Base-by-base conservation (phyloP, 345 rosid genomes). In the Linum trigynum region DNA sequence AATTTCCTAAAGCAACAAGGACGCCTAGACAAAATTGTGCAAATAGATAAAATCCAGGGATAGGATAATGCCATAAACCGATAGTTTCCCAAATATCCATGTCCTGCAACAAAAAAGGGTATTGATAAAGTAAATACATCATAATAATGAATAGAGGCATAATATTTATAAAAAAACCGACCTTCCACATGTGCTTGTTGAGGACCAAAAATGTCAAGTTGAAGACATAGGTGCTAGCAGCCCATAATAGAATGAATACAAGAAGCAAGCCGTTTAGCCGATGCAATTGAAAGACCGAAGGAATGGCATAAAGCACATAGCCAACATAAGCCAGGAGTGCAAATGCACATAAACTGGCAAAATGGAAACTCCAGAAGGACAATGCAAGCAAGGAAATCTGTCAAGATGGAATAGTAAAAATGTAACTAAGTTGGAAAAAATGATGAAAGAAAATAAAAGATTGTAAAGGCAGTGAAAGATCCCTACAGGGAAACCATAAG, bases 291-390 rank as follows among this genome's bases (percentile, higher is more conserved):
- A 77, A 70, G 72, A 77, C 35, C 9, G 84, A 80, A 75, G 84
- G 84, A 64, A 77, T 72, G 55, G 81, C 77, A 60, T 72, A 80
- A 7, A 77, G 43, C 48, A 77, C 69, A 66, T 80, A 80, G 74
- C 81, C 84, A 61, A 80, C 84, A 59, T 80, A 77, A 57, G 81
- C 81, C 35, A 80, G 84, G 39, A 80, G 69, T 39, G 79, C 84
- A 57, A 80, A 77, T 62, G 84, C 80, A 36, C 81, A 77, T 57
- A 80, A 50, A 64, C 84, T 80, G 65, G 81, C 84, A 68, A 80
- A 80, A 62, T 63, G 75, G 64, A 80, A 77, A 70, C 81, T 75
- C 84, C 84, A 80, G 51, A 75, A 70, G 37, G 84, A 70, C 58
- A 80, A 74, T 48, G 77, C 77, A 59, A 80, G 71, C 74, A 80